phyloP scores from a whole-genome alignment of 2,329 filamentous ascomycete species.

The Curvularia verruculosa region DNA sequence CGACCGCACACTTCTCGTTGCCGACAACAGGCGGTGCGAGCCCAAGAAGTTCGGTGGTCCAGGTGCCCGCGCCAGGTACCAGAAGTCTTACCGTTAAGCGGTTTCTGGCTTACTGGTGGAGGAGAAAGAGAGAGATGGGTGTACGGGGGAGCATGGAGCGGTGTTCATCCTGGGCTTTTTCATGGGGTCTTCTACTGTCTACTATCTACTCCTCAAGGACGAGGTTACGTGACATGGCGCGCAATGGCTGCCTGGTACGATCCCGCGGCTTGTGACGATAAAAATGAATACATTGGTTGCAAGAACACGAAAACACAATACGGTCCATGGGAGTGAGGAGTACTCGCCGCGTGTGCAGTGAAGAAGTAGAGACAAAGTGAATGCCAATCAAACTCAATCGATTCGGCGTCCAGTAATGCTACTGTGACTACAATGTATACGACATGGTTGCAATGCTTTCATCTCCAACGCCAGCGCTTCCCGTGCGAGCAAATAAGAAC shows the following conservation, averaged over 20 bases:
- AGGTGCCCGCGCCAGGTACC: constrained; percentile 94
- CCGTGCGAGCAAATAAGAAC: constrained; percentile 17
- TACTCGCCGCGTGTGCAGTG: background rate
- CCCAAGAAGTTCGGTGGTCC: constrained; percentile 97
- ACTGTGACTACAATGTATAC: constrained; percentile 3
- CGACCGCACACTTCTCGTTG: constrained; percentile 96
- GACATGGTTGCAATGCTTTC: background rate
- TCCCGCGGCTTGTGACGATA: constrained; percentile 48
- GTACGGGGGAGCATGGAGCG: constrained; percentile 42
- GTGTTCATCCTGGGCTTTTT: constrained; percentile 49
- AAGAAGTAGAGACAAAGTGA: constrained; percentile 6
- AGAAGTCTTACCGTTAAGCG: constrained; percentile 98
- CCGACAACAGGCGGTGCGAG: constrained; percentile 98
- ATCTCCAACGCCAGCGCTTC: constrained; percentile 21
- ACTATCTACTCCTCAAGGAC: constrained; percentile 28
- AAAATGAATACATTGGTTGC: constrained; percentile 50
- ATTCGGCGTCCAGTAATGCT: background rate
- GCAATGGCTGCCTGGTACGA: constrained; percentile 37
- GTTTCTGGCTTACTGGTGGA: constrained; percentile 13
- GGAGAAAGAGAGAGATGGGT: constrained; percentile 16
- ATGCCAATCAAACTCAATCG: constrained; percentile 5
- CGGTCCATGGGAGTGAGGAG: constrained; percentile 2
- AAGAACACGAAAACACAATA: constrained; percentile 26
- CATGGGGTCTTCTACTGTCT: constrained; percentile 37
- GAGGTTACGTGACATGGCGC: constrained; percentile 36